Conservation (phyloP, 345 rosid species). For the Iberis pinnata region DNA sequence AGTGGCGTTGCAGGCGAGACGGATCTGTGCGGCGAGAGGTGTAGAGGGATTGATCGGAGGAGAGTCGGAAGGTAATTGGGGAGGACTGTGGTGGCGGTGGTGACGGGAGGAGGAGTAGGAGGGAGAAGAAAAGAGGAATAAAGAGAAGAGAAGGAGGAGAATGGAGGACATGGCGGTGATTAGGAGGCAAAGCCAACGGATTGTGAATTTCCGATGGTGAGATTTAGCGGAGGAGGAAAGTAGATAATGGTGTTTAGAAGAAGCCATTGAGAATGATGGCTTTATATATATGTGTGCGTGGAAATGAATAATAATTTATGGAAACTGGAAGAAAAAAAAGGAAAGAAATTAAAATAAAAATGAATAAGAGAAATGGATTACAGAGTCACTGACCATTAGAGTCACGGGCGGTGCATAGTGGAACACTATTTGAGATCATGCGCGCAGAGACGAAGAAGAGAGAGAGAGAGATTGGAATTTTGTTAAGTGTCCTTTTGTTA, state of each 20-base stretch:
- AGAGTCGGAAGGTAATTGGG: too few species aligned
- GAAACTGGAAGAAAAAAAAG: not conserved
- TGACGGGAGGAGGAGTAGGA: constrained; percentile 10
- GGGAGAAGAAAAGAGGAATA: constrained; percentile 25
- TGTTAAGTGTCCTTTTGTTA: constrained; percentile 1
- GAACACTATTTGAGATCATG: constrained; percentile 29
- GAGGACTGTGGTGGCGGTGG: not conserved
- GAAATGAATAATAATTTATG: not conserved
- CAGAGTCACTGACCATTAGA: constrained; percentile 30
- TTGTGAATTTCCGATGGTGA: constrained; percentile 18
- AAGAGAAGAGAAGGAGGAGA: constrained; percentile 29
- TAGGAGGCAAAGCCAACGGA: constrained; percentile 10
- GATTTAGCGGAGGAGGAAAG: constrained; percentile 21
- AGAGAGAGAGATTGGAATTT: constrained; percentile 22
- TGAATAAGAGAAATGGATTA: too few species aligned
- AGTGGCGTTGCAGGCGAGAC: constrained; percentile 59
- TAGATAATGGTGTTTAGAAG: constrained; percentile 18
- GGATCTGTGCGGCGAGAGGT: constrained; percentile 27
- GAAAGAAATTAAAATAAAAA: too few species aligned
- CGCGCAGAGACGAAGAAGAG: constrained; percentile 25
- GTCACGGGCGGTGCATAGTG: constrained; percentile 31
- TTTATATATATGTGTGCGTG: constrained; percentile 9
- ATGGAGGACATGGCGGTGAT: constrained; percentile 31
- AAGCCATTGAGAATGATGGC: constrained; percentile 21
- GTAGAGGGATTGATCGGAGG: constrained; percentile 7